These are phyloP conservation scores for Colletotrichum trifolii DNA, from an alignment of 2,329 filamentous ascomycete species.

Conservation along the genomic window DNA sequence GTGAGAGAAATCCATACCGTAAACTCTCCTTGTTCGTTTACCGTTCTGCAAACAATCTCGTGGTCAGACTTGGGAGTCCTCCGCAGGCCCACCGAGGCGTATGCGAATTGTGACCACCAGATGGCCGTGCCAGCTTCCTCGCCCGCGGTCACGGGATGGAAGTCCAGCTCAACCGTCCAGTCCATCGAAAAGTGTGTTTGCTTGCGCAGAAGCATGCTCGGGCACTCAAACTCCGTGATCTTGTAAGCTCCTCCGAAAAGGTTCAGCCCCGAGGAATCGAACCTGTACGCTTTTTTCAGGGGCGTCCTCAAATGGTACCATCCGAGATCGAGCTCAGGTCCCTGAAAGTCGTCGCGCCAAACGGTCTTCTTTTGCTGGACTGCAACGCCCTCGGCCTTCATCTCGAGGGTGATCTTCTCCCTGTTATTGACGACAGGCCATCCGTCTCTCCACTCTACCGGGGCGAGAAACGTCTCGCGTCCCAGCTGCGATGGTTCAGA, in stretches of 20 bases:
- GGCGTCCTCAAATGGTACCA: constrained; percentile 1
- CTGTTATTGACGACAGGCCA: constrained; percentile 12
- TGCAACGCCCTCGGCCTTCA: not conserved
- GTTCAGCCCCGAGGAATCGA: not conserved
- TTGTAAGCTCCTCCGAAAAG: not conserved
- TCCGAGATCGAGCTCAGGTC: not conserved
- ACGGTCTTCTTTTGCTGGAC: not conserved
- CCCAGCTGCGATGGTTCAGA: constrained; percentile 4
- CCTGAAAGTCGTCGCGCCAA: not conserved
- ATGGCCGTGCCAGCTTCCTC: constrained; percentile 1
- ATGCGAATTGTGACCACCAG: constrained; percentile 1
- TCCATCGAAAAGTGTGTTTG: not conserved
- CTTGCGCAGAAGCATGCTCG: constrained; percentile 1
- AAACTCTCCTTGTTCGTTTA: not conserved
- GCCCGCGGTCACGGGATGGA: not conserved
- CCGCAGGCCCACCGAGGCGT: not conserved
- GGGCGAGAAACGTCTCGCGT: constrained; percentile 17
- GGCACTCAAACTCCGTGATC: not conserved
- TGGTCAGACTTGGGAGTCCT: not conserved
- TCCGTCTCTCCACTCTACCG: constrained; percentile 9
- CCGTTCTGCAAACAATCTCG: not conserved
- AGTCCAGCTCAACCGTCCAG: not conserved
- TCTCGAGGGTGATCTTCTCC: not conserved
- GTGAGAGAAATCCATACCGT: not conserved
- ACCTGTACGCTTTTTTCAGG: not conserved